These are phyloP conservation scores for Datisca glomerata DNA, from an alignment of 306 rosid species.

Conservation along the genomic window DNA sequence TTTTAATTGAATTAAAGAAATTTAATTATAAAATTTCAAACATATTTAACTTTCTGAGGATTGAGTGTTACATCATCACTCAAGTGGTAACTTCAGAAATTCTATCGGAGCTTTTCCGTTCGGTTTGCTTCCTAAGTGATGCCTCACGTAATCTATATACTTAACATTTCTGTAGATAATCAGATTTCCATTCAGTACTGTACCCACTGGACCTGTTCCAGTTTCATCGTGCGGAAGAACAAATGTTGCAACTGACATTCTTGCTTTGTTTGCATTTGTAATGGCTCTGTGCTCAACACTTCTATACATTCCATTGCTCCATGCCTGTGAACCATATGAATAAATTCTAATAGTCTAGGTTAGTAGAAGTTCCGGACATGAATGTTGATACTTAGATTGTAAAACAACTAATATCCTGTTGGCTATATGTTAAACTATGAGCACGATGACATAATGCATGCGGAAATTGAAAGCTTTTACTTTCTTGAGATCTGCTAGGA, in stretches of 20 bases:
- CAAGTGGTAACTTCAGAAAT: not conserved
- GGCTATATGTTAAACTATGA: too few species aligned
- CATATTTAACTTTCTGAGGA: too few species aligned
- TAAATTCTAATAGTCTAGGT: too few species aligned
- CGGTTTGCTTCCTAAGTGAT: not conserved
- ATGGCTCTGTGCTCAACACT: constrained; percentile 32
- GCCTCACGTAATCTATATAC: not conserved
- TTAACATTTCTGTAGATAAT: not conserved
- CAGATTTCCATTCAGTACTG: not conserved
- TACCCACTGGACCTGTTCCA: constrained; percentile 24
- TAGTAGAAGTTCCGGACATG: too few species aligned
- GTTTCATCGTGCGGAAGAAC: constrained; percentile 22
- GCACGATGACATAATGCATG: too few species aligned
- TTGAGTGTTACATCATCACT: too few species aligned
- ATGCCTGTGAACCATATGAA: constrained; percentile 18
- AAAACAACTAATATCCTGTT: too few species aligned
- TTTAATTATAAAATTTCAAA: too few species aligned
- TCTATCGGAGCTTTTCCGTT: not conserved
- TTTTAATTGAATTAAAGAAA: too few species aligned
- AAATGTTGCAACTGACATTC: constrained; percentile 20
- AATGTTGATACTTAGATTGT: too few species aligned
- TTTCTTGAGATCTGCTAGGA: too few species aligned
- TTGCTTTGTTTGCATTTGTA: constrained; percentile 18
- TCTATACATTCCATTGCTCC: constrained; percentile 39
- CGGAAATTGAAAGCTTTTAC: too few species aligned